These are phyloP conservation scores for Jamesozyma spencerorum DNA, from an alignment of 805 yeast species.

Conservation along the genomic window DNA sequence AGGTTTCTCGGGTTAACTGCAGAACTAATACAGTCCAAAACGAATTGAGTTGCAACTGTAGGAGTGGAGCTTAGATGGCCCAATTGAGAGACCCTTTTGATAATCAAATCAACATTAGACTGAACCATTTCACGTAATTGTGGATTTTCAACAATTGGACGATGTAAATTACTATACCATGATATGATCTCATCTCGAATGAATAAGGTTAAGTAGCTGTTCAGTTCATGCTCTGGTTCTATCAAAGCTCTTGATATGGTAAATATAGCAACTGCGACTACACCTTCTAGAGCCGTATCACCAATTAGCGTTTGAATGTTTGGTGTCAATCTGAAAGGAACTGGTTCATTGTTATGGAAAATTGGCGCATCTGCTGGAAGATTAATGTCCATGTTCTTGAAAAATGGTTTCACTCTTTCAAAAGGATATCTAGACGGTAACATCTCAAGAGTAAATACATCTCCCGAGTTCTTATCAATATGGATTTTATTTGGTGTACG, in stretches of 20 bases:
- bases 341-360: constrained; percentile 84
- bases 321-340: constrained; percentile 94
- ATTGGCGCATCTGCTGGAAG: constrained; percentile 53
- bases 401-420: constrained; percentile 33
- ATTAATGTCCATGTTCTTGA: constrained; percentile 30
- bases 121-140: constrained; percentile 81
- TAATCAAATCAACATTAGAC: constrained; percentile 76
- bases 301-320: constrained; percentile 91
- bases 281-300: constrained; percentile 86
- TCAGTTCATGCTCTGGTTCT: constrained; percentile 87
- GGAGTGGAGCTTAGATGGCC: constrained; percentile 51
- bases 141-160: constrained; percentile 73
- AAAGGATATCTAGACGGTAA: constrained; percentile 72
- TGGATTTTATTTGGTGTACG: constrained; percentile 92
- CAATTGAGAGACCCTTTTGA: constrained; percentile 68
- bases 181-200: constrained; percentile 92
- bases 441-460: constrained; percentile 92
- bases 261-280: constrained; percentile 75
- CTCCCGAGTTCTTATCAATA: constrained; percentile 72
- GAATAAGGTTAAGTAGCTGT: constrained; percentile 83
- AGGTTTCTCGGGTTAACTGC: constrained; percentile 92
- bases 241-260: constrained; percentile 79
- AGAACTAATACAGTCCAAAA: constrained; percentile 80
- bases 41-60: constrained; percentile 73
- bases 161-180: constrained; percentile 85